Percentiles rank a stretch among this genome's conserved stretches.
Conservation (phyloP, 805 yeast species). For the Saccharomycopsis sp. region DNA sequence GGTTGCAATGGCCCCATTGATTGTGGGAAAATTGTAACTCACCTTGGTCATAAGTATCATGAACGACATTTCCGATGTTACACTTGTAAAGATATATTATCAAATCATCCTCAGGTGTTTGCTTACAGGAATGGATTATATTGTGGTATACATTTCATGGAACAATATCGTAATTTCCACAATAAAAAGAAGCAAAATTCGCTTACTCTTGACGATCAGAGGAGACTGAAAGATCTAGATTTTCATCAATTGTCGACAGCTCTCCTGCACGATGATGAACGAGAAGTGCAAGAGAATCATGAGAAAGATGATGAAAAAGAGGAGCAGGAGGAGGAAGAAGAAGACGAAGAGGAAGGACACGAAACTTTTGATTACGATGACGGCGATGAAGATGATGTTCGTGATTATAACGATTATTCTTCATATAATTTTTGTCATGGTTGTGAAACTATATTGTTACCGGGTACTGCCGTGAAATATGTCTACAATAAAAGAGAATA, state of each 20-base stretch:
- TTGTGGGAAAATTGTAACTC: conserved; percentile 17
- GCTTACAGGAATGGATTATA: conserved; percentile 13
- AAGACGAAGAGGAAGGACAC: too few species aligned
- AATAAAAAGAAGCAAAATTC: too few species aligned
- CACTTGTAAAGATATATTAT: conserved; percentile 6
- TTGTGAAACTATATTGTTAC: conserved; percentile 16
- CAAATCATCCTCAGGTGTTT: conserved; percentile 6
- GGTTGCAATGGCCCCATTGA: conserved; percentile 14
- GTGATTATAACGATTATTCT: conserved; percentile 17
- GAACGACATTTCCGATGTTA: conserved; percentile 17
- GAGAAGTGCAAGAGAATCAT: not conserved
- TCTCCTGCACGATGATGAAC: too few species aligned
- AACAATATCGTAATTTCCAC: conserved; percentile 7
- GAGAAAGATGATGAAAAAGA: not conserved
- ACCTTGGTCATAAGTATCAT: conserved; percentile 17
- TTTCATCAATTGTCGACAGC: too few species aligned
- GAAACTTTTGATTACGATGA: not conserved
- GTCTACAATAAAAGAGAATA: conserved; percentile 6
- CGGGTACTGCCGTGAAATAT: conserved; percentile 13
- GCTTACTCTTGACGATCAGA: too few species aligned
- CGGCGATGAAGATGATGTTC: conserved; percentile 7
- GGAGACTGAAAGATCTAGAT: too few species aligned
- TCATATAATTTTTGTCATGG: conserved; percentile 16
- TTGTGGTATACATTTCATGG: conserved; percentile 13
- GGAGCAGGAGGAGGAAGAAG: not conserved